Percentiles rank a stretch among this genome's conserved stretches.
phyloP scores from a whole-genome alignment of 495 filamentous ascomycete species.

The Podospora comata region DNA sequence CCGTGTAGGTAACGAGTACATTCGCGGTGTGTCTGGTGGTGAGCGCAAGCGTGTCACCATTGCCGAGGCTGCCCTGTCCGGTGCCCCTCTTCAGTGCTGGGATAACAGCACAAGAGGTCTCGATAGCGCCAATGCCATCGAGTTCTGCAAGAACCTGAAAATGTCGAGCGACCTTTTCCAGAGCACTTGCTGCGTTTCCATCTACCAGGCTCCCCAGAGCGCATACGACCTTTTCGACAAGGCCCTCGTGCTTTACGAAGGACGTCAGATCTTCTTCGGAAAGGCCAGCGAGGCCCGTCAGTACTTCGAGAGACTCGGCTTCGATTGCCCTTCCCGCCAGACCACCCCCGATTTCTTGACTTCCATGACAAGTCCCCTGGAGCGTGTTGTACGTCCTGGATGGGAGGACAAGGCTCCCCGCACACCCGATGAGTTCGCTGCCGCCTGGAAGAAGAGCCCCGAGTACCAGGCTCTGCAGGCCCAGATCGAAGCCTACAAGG shows the following conservation, averaged over 20 bases:
- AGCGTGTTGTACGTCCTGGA: constrained; percentile 61
- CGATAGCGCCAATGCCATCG: constrained; percentile 76
- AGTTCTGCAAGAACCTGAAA: constrained; percentile 69
- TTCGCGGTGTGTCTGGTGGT: constrained; percentile 76
- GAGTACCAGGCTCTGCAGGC: constrained; percentile 60
- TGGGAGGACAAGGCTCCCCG: constrained; percentile 64
- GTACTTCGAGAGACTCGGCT: constrained; percentile 74
- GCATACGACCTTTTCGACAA: constrained; percentile 81
- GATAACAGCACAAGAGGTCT: constrained; percentile 80
- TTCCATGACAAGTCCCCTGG: constrained; percentile 68
- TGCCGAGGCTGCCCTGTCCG: constrained; percentile 64
- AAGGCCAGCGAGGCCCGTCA: constrained; percentile 56
- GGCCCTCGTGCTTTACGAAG: constrained; percentile 74
- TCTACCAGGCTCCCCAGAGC: constrained; percentile 78
- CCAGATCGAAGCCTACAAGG: constrained; percentile 71
- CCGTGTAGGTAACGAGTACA: constrained; percentile 72
- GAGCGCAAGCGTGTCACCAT: constrained; percentile 84
- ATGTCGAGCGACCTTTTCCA: constrained; percentile 62
- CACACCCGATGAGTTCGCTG: constrained; percentile 74
- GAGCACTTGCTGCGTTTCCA: constrained; percentile 69
- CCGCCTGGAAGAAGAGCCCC: constrained; percentile 69
- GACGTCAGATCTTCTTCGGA: constrained; percentile 81
- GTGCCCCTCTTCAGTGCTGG: constrained; percentile 74
- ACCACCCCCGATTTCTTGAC: constrained; percentile 81
- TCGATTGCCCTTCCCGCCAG: constrained; percentile 66